These are phyloP conservation scores for Leccinum subtestaceum DNA, from an alignment of 768 basidiomycete species.

Conservation along the genomic window DNA sequence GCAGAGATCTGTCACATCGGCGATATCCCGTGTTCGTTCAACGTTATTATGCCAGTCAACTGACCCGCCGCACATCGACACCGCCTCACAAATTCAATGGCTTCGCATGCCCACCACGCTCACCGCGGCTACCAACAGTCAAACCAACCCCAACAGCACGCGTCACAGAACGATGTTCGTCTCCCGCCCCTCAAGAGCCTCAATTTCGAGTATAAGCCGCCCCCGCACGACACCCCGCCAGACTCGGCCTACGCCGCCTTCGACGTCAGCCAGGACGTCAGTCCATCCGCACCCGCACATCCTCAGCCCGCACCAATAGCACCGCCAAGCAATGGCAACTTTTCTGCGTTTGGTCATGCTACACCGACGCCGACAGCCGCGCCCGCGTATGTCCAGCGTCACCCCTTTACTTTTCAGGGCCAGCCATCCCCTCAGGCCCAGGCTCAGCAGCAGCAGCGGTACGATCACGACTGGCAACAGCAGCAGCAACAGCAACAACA, in stretches of 20 bases:
- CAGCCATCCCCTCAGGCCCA: constrained; percentile 17
- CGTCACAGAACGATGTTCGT: constrained; percentile 46
- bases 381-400: constrained; percentile 21
- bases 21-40: constrained; percentile 17
- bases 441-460: constrained; percentile 10
- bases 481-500: constrained; percentile 10
- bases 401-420: constrained; percentile 19
- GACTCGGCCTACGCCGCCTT: constrained; percentile 15
- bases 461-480: constrained; percentile 25
- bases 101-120: constrained; percentile 37
- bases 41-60: constrained; percentile 9
- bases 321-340: constrained; percentile 13
- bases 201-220: constrained; percentile 51
- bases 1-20: constrained; percentile 23
- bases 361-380: constrained; percentile 25
- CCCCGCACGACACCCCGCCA: constrained; percentile 14
- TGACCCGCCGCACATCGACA: constrained; percentile 4
- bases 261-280: constrained; percentile 25
- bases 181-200: constrained; percentile 74
- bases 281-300: not conserved
- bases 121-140: constrained; percentile 30
- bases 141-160: constrained; percentile 34
- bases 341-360: constrained; percentile 21
- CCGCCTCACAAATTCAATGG: constrained; percentile 33
- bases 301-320: not conserved